Evolutionary conservation across 2,329 filamentous ascomycete genomes (phyloP), one percentile per base, ranked within the genome.

Genomic region (Cladosporium sphaerospermum): DNA sequence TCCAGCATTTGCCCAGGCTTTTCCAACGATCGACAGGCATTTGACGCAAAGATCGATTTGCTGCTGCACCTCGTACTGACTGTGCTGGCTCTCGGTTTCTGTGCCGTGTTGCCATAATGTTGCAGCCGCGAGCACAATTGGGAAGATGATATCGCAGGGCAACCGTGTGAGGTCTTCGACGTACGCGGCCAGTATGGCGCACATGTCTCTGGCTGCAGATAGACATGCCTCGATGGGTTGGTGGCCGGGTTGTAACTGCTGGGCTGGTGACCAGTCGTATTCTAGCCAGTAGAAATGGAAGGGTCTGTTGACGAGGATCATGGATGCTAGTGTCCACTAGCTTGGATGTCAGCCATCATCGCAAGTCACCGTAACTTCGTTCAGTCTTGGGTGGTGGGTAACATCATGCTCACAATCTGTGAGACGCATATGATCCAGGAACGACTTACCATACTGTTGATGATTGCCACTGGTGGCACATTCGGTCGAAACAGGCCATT

Each of bases 141-240:
- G 48, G 37, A 51, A 51, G 9, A 51, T 51, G 32, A 51, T 33
- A 36, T 51, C 48, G 40, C 39, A 42, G n/a, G 48, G 48, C 19
- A 51, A 16, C 32, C 40, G 48, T n/a, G 23, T 19, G 13, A 51
- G 48, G n/a, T 51, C 48, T 11, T 51, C 48, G 11, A 51, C 48
- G 23, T 51, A 51, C 10, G 33, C 39, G 2, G 40, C 19, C 3
- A 51, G 31, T 6, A 51, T 13, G 3, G 48, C 32, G 40, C 28
- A 36, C 13, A 37, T 23, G 10, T 51, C 48, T 37, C 44, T 40
- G 3, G 48, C 48, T 8, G 48, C 48, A 9, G 40, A 31, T 33
- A 51, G 13, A 19, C 48, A 51, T 28, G 34, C 32, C 5, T 33
- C 40, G 13, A 44, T 28, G 7, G 48, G 48, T 9, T n/a, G 14